Evolutionary conservation across 495 filamentous ascomycete species (phyloP).

Genomic region (Sabuloglossum arenarium): DNA sequence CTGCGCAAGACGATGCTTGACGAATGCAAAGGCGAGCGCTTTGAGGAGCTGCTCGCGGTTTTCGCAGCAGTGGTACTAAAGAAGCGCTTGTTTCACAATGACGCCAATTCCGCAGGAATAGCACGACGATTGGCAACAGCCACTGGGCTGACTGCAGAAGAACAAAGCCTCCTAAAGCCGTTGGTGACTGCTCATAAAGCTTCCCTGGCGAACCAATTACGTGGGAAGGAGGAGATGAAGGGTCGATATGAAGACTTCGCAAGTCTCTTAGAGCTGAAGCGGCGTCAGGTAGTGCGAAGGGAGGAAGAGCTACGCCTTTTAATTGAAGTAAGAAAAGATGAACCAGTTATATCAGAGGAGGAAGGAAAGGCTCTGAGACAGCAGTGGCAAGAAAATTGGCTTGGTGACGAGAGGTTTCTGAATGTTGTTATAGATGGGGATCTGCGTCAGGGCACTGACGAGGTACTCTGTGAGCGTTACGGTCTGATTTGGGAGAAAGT

Average conservation of each 20-base stretch:
- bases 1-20: constrained; percentile 81
- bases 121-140: constrained; percentile 40
- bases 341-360: constrained; percentile 16
- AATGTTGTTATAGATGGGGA: constrained; percentile 46
- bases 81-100: constrained; percentile 19
- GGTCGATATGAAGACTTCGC: constrained; percentile 33
- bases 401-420: constrained; percentile 48
- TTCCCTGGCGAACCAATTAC: constrained; percentile 31
- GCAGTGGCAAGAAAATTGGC: constrained; percentile 47
- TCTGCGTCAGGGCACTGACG: constrained; percentile 31
- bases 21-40: constrained; percentile 67
- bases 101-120: background rate
- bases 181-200: constrained; percentile 53
- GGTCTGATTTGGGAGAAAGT: constrained; percentile 43
- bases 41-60: constrained; percentile 55
- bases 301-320: constrained; percentile 20
- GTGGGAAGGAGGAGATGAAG: constrained; percentile 32
- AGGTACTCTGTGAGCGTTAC: constrained; percentile 41
- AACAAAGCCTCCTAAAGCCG: constrained; percentile 38
- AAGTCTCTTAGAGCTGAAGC: constrained; percentile 30
- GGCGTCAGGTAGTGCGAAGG: constrained; percentile 20
- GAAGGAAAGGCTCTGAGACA: constrained; percentile 23
- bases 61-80: constrained; percentile 68
- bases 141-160: constrained; percentile 31
- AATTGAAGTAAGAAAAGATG: background rate